A percentile compares a stretch with the other conserved stretches of the same genome.
Conservation (phyloP, 495 filamentous ascomycete genomes). For the Lasiosphaeris hirsuta region DNA sequence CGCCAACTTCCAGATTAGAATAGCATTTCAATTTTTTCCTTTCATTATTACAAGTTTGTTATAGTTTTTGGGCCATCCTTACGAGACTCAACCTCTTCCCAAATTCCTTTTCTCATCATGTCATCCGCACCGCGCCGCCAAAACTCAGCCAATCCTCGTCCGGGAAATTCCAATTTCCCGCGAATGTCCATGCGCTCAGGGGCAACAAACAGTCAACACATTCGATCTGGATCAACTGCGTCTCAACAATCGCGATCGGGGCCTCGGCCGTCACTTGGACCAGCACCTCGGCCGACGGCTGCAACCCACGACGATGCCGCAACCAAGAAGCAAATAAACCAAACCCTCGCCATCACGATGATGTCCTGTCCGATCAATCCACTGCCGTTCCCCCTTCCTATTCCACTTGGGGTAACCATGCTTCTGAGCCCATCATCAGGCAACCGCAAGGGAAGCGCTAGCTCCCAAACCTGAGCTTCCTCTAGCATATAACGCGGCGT, state of each 20-base stretch:
- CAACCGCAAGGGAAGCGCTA: background rate
- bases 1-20: too few species aligned
- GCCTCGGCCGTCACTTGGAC: background rate
- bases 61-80: background rate
- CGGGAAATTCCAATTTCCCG: conserved; percentile 21
- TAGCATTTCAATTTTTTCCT: background rate
- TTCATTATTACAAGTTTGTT: background rate
- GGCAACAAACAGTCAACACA: background rate
- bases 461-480: background rate
- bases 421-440: conserved; percentile 12
- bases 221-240: background rate
- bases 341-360: conserved; percentile 24
- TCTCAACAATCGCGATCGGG: background rate
- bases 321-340: conserved; percentile 28
- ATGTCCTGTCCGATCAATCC: conserved; percentile 24
- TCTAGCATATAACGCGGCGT: background rate
- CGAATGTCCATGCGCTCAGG: conserved; percentile 7
- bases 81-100: background rate
- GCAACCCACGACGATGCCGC: conserved; percentile 13
- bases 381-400: conserved; percentile 24
- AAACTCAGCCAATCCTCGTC: conserved; percentile 26
- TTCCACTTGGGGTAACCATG: conserved; percentile 25
- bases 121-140: conserved; percentile 15
- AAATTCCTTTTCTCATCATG: conserved; percentile 11
- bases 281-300: background rate